These are phyloP conservation scores for Saccharata proteae DNA, from an alignment of 2,329 filamentous ascomycete genomes.

Conservation along the genomic window DNA sequence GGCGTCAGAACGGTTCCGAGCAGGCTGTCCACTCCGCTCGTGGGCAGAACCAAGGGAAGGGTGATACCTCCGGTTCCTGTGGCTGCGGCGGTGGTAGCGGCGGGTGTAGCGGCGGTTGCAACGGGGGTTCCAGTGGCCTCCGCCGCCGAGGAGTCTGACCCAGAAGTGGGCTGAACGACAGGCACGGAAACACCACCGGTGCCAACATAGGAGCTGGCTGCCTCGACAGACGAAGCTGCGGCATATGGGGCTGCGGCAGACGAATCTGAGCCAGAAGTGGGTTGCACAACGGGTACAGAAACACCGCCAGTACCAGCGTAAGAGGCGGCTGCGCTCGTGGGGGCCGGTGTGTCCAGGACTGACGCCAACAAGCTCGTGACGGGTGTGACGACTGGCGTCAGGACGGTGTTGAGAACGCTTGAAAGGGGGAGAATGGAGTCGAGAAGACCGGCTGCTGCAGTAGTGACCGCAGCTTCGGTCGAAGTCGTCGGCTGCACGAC, in stretches of 20 bases:
- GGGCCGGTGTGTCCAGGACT: too few species aligned
- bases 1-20: constrained; percentile 4
- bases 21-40: constrained; percentile 4
- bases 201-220: neutral
- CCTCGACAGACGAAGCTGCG: constrained; percentile 1
- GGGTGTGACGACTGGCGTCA: constrained; percentile 3
- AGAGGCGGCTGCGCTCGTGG: constrained; percentile 2
- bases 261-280: constrained; percentile 1
- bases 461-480: neutral
- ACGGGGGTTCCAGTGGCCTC: neutral
- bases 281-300: constrained; percentile 5
- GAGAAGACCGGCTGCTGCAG: constrained; percentile 5
- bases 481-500: constrained; percentile 6
- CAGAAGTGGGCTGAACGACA: constrained; percentile 14
- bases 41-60: constrained; percentile 6
- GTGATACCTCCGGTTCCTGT: constrained; percentile 6
- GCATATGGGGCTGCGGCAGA: neutral
- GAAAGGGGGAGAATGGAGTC: constrained; percentile 3
- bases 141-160: constrained; percentile 1
- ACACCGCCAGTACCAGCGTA: constrained; percentile 6
- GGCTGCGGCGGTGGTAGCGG: neutral
- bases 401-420: too few species aligned
- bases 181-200: constrained; percentile 13
- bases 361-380: constrained; percentile 5
- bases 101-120: neutral